Percentiles rank a stretch among this genome's conserved stretches.
Evolutionary conservation across 352 stramenopile species (phyloP).

Genomic region (Pythium chondricola): DNA sequence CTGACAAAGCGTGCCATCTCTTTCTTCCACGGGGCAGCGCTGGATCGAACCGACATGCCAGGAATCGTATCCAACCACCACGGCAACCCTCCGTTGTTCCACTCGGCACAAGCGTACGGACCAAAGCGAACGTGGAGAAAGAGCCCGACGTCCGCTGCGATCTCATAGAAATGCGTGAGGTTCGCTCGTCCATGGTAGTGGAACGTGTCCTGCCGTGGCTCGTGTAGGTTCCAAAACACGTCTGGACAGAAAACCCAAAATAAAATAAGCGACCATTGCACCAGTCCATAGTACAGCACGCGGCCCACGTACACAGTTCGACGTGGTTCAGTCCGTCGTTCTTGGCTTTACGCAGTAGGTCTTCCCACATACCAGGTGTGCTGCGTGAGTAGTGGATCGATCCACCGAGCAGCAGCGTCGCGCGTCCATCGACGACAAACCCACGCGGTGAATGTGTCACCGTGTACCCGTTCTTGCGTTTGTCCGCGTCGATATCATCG

Average conservation of each 20-base stretch:
- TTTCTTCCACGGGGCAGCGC: conserved; percentile 28
- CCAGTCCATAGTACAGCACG: neutral
- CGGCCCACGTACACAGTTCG: conserved; percentile 58
- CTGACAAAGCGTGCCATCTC: no score
- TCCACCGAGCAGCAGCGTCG: conserved; percentile 53
- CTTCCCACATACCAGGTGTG: conserved; percentile 43
- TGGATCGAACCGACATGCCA: conserved; percentile 40
- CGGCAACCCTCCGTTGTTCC: conserved; percentile 53
- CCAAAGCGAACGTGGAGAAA: conserved; percentile 69
- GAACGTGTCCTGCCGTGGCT: conserved; percentile 44
- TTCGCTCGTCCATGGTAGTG: conserved; percentile 44
- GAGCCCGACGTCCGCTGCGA: conserved; percentile 41
- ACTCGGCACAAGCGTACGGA: conserved; percentile 64
- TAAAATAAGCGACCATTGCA: neutral
- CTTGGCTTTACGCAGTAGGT: conserved; percentile 53
- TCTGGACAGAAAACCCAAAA: conserved; percentile 27
- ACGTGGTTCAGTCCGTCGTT: conserved; percentile 71
- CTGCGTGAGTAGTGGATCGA: conserved; percentile 66
- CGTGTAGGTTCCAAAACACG: conserved; percentile 69
- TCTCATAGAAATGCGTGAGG: conserved; percentile 55
- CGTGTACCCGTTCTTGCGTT: conserved; percentile 39
- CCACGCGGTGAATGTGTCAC: conserved; percentile 41
- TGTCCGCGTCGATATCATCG: conserved; percentile 33
- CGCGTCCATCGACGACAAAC: conserved; percentile 51
- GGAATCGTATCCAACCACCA: conserved; percentile 58